Conservation (phyloP, 1,139 yeast species). For the Magnusiomyces suaveolens region DNA sequence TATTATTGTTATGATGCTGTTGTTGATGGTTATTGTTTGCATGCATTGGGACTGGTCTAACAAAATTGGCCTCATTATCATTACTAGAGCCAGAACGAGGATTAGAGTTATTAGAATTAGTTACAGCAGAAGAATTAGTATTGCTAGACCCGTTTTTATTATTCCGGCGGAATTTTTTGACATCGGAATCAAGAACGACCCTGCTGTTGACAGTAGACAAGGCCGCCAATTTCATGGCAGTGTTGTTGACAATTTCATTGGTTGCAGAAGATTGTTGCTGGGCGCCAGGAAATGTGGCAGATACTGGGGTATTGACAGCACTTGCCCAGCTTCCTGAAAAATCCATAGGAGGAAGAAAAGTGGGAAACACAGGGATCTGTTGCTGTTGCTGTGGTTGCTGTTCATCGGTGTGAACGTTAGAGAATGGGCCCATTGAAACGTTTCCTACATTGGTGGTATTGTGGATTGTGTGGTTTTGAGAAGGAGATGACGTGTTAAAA, state of each 20-base stretch:
- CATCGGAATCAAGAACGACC: neutral
- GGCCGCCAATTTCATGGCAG: slow-evolving; percentile 35
- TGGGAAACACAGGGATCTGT: neutral
- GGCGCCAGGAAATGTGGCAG: slow-evolving; percentile 15
- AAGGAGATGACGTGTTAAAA: neutral
- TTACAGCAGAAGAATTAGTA: neutral
- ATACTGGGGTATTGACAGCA: slow-evolving; percentile 22
- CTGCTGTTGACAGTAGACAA: slow-evolving; percentile 24
- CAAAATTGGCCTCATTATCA: neutral
- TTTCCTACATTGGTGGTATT: neutral
- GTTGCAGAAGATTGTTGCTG: slow-evolving; percentile 13
- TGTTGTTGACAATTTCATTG: slow-evolving; percentile 25
- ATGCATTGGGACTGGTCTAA: slow-evolving; percentile 1
- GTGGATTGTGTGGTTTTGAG: neutral
- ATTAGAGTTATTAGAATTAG: neutral
- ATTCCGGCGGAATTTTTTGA: slow-evolving; percentile 2
- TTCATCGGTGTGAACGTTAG: neutral
- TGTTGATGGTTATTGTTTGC: neutral
- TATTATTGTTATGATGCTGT: neutral
- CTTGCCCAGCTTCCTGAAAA: slow-evolving; percentile 21
- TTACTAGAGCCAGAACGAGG: neutral
- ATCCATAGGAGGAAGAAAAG: neutral
- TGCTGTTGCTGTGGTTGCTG: neutral
- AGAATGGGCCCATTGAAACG: neutral
- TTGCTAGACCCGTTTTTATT: neutral